Base-by-base conservation (phyloP, 768 basidiomycete genomes). In the Lactarius deliciosus region DNA sequence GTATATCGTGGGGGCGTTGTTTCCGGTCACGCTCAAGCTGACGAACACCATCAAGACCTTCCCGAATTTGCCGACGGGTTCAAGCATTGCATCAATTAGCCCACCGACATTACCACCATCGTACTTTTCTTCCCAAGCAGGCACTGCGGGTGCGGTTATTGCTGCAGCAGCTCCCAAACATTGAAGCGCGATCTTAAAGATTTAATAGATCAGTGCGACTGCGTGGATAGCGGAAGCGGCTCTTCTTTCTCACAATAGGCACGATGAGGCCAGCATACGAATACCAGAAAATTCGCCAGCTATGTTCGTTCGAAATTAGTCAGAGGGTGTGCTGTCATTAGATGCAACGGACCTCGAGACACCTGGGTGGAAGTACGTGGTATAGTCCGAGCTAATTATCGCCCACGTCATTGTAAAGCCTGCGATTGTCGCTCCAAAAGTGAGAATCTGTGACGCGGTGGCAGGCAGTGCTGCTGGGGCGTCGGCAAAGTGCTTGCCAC, bases 1-100 rank as follows among this genome's bases (percentile, higher is more conserved):
- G 75, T 97, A 97, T 68, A 94, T 86, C 7, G 91, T 89, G 2
- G 88, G 85, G 1, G 91, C 90, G 55, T 92, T 88, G 77, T 94
- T 95, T 3, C 85, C 90, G 2, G 87, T 86, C 15, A 92, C 86
- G 65, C 87, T 87, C 36, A 95, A 76, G n/a, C 88, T 85, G 69
- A 94, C 80, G 63, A 94, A 73, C 32, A 90, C 88, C 0, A 87
- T 80, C 55, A 92, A 78, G 75, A 90, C 85, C 69, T 89, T 89
- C 0, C 89, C 86, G 75, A 91, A 91, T 38, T 81, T 81, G 1
- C 85, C 85, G 1, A 79, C 77, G 3, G 90, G 91, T 20, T 78
- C 76, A 7, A 91, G 79, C 71, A 90, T 82, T 0, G 86, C 88
- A 8, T 78, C 80, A 16, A 90, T 71, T 18, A 92, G 80, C 0